Base-by-base conservation (phyloP, 1,284 basidiomycete species). In the Macrocybe sp. region DNA sequence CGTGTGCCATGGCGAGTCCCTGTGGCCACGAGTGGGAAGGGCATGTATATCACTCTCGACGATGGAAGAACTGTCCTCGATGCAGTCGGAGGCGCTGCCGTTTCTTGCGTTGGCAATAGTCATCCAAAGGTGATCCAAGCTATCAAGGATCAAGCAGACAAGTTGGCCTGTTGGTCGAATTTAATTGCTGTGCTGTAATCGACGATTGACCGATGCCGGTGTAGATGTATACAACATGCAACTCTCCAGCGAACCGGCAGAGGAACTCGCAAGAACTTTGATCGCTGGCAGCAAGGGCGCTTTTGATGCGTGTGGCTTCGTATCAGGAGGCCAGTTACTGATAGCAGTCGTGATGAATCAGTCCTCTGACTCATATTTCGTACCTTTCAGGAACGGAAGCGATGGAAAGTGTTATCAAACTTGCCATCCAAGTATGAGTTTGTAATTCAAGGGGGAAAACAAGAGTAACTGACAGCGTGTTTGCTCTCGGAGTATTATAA, bases 201-300 rank as follows among this genome's bases (percentile, higher is more conserved):
- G 44, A 6, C 31, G 29, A 33, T 30, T 10, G 47, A 44, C 46
- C 41, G 22, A 37, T 45, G 37, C 51, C 38, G 35, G 5, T 33
- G 7, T 39, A 89, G 88, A 90, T 75, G 83, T 89, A 8, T 91
- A 89, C 59, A 89, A 83, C 54, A 83, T 89, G 76, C 86, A 90
- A 58, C 64, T 91, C 22, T 84, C 83, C 7, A 90, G 81, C 53
- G 70, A 81, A 49, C 84, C 89, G 43, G 89, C 90, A 5, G 89
- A 92, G 58, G 77, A 82, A 49, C 74, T 92, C 22, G 88, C 89
- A 1, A 73, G 76, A 36, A 60, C 74, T 10, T 65, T 92, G 31
- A 67, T 87, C 9, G 72, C 76, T 34, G 69, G 67, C 14, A 80
- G 85, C 47, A 69, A 84, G 40, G 86, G 88, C n/a, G 86, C 83